These are phyloP conservation scores for Metschnikowia orientalis DNA, from an alignment of 805 yeast genomes.

Conservation along the genomic window DNA sequence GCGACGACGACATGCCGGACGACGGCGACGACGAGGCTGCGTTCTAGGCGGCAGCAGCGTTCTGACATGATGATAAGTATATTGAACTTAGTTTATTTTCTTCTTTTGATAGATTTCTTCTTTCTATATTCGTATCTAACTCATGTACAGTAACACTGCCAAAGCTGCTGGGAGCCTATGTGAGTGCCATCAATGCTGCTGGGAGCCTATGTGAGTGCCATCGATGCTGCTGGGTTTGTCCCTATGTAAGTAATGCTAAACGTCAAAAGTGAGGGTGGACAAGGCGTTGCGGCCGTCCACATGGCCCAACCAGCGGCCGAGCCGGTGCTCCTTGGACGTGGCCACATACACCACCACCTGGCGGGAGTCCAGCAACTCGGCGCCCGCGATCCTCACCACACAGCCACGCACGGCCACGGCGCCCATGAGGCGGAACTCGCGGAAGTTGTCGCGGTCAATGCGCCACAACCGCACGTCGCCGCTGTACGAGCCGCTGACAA, in stretches of 20 bases:
- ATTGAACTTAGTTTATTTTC: too few relatives aligned
- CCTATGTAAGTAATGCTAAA: constrained; percentile 19
- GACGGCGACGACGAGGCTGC: constrained; percentile 73
- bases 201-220: too few relatives aligned
- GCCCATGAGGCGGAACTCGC: constrained; percentile 57
- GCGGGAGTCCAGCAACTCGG: constrained; percentile 44
- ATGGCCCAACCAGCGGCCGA: constrained; percentile 79
- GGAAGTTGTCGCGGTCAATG: constrained; percentile 51
- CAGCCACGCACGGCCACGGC: constrained; percentile 63
- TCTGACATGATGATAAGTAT: too few relatives aligned
- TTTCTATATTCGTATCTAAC: too few relatives aligned
- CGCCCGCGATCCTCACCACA: constrained; percentile 59
- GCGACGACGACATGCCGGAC: constrained; percentile 59
- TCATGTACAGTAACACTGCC: too few relatives aligned
- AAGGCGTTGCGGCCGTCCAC: constrained; percentile 69
- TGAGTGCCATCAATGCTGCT: too few relatives aligned
- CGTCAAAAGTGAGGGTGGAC: constrained; percentile 32
- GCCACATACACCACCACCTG: constrained; percentile 55
- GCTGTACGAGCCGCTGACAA: constrained; percentile 84
- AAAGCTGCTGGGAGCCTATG: too few relatives aligned
- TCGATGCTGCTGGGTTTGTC: too few relatives aligned
- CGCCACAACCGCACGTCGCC: constrained; percentile 80
- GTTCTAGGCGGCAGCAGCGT: constrained; percentile 44
- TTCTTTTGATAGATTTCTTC: too few relatives aligned
- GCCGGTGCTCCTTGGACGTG: constrained; percentile 77